Evolutionary conservation across 192 early-diverging fungal genomes (phyloP).

Genomic region (Linnemannia hyalina): DNA sequence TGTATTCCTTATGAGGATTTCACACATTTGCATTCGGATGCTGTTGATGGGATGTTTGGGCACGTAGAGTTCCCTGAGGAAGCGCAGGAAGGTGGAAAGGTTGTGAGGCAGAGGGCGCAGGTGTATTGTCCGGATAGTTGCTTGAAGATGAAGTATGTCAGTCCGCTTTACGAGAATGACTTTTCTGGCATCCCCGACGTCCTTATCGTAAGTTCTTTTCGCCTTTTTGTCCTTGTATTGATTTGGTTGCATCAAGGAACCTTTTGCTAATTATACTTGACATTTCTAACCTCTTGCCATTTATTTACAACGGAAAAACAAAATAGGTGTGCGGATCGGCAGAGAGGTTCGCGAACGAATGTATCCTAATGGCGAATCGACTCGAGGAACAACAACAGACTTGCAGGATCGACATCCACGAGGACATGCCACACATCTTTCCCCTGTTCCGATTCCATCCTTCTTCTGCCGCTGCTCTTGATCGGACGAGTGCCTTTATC

Average conservation of each 20-base stretch:
- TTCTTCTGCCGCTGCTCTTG: constrained; percentile 22
- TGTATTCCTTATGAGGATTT: constrained; percentile 60
- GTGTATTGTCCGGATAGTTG: constrained; percentile 54
- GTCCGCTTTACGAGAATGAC: constrained; percentile 56
- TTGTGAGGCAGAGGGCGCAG: constrained; percentile 42
- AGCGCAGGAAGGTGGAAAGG: constrained; percentile 3
- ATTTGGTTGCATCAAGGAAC: too few relatives aligned
- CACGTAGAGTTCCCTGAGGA: constrained; percentile 19
- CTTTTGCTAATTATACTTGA: neutral
- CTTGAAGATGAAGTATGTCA: constrained; percentile 58
- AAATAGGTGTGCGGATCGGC: constrained; percentile 57
- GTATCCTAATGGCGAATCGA: constrained; percentile 47
- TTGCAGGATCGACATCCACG: constrained; percentile 43
- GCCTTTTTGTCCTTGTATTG: neutral
- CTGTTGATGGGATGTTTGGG: constrained; percentile 47
- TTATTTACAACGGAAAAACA: neutral
- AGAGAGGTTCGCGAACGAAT: constrained; percentile 62
- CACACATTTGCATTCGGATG: constrained; percentile 26
- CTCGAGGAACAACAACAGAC: constrained; percentile 39
- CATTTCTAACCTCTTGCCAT: neutral
- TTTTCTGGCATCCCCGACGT: constrained; percentile 57
- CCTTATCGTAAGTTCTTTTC: constrained; percentile 56
- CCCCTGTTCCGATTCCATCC: constrained; percentile 56
- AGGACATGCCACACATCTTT: constrained; percentile 66
- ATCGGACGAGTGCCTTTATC: constrained; percentile 34